These are phyloP conservation scores for Monosporascus ibericus DNA, from an alignment of 2,329 filamentous ascomycete genomes.

Conservation along the genomic window DNA sequence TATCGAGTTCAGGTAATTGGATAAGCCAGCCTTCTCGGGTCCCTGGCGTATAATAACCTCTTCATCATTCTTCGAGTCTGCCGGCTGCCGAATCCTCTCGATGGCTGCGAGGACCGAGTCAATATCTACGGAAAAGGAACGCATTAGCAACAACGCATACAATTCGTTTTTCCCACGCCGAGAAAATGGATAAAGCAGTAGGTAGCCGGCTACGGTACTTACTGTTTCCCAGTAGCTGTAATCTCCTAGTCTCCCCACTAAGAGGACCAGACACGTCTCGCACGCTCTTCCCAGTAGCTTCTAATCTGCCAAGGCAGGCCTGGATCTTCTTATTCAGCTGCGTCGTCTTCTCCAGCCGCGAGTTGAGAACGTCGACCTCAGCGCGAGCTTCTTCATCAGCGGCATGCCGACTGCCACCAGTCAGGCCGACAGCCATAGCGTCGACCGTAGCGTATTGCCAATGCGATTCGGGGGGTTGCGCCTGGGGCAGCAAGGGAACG, in stretches of 20 bases:
- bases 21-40: slow-evolving; percentile 75
- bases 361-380: slow-evolving; percentile 65
- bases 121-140: slow-evolving; percentile 54
- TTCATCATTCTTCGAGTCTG: slow-evolving; percentile 86
- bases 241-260: slow-evolving; percentile 81
- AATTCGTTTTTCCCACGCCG: neutral
- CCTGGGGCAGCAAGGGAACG: neutral
- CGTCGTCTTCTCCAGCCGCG: slow-evolving; percentile 81
- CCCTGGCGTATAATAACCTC: slow-evolving; percentile 85
- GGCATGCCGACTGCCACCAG: slow-evolving; percentile 37
- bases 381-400: slow-evolving; percentile 62
- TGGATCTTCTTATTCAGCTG: slow-evolving; percentile 94
- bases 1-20: slow-evolving; percentile 81
- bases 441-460: neutral
- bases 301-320: slow-evolving; percentile 74
- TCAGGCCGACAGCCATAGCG: slow-evolving; percentile 46
- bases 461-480: neutral
- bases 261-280: slow-evolving; percentile 89
- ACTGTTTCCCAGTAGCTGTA: slow-evolving; percentile 84
- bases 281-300: slow-evolving; percentile 83
- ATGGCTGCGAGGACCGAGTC: slow-evolving; percentile 82
- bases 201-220: slow-evolving; percentile 20
- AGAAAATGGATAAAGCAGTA: neutral
- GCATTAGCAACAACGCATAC: slow-evolving; percentile 11
- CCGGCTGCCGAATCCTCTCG: slow-evolving; percentile 80